Base-by-base conservation (phyloP, 2,329 filamentous ascomycete species). In the Triangularia verruculosa region DNA sequence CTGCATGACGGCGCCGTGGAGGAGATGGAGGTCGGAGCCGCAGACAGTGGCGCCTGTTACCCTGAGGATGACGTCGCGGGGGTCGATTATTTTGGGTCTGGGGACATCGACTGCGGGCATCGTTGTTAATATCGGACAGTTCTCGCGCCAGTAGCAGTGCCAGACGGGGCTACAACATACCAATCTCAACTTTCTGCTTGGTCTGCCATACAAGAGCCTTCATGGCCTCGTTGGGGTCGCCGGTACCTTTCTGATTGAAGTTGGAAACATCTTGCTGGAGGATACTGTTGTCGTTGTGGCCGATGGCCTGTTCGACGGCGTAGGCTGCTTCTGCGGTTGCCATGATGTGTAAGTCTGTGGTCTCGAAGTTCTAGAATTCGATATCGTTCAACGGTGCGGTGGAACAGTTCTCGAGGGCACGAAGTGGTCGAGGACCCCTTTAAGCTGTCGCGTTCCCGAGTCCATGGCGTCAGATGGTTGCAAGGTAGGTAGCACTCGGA, bases 161-260 rank as follows among this genome's bases (percentile, higher is more conserved):
- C 34, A 15, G 13, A 20, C 0, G 57, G 11, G n/a, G n/a, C n/a
- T n/a, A n/a, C 6, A 8, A 71, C 76, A 63, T 74, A 86, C 83
- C 78, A 17, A 96, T 80, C 72, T 90, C 78, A 55, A 96, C 91
- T 28, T 80, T 85, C 71, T 93, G 91, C 80, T 94, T 95, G 59
- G 90, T 90, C 76, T 89, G 86, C 92, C 92, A 96, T 1, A 84
- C 85, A 13, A 96, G 77, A 0, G 92, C 93, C 75, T 91, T 89
- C 90, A 96, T 95, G 15, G 77, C 89, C 70, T 87, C 83, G 30
- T 75, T 76, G 2, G 75, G 77, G 63, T 89, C 80, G 4, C 79
- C 79, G 1, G 59, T 54, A 1, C 22, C 32, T 25, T 72, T 51
- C 22, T 65, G 60, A 24, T 20, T 28, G 62, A 89, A 90, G 68